A percentile compares a stretch with the other conserved stretches of the same genome.
phyloP scores from a whole-genome alignment of 768 basidiomycete genomes.

The Pluteus cervinus region DNA sequence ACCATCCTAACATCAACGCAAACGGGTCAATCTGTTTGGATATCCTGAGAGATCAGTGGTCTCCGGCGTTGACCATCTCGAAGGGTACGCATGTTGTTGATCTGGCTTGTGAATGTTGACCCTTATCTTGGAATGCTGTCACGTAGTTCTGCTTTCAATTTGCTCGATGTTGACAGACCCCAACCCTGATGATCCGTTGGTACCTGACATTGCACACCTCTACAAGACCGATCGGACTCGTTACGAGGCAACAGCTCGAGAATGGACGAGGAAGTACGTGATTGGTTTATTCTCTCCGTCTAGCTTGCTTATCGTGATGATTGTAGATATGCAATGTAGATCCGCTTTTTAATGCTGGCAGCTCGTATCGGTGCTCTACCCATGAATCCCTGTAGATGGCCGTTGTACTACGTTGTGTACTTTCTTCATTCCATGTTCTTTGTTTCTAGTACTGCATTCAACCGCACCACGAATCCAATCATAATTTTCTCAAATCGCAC shows the following conservation, averaged over 20 bases:
- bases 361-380: no score
- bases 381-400: no score
- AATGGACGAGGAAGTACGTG: slow-evolving; percentile 98
- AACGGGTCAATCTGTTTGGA: slow-evolving; percentile 99
- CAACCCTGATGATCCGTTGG: slow-evolving; percentile 97
- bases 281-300: slow-evolving; percentile 3
- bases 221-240: slow-evolving; percentile 99
- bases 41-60: slow-evolving; percentile 99
- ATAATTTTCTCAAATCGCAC: no score
- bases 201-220: slow-evolving; percentile 96
- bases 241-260: slow-evolving; percentile 96
- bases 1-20: slow-evolving; percentile 99
- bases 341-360: no score
- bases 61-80: slow-evolving; percentile 96
- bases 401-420: slow-evolving; percentile 21
- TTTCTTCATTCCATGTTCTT: slow-evolving; percentile 28
- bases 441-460: no score
- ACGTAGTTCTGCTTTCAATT: slow-evolving; percentile 86
- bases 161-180: slow-evolving; percentile 99
- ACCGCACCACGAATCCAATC: no score
- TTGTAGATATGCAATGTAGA: slow-evolving; percentile 56
- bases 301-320: slow-evolving; percentile 7
- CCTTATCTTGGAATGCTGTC: neutral
- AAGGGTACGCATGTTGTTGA: slow-evolving; percentile 73
- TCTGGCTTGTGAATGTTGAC: slow-evolving; percentile 1